phyloP scores from a whole-genome alignment of 2,329 filamentous ascomycete genomes.

The Penicillium sp. region DNA sequence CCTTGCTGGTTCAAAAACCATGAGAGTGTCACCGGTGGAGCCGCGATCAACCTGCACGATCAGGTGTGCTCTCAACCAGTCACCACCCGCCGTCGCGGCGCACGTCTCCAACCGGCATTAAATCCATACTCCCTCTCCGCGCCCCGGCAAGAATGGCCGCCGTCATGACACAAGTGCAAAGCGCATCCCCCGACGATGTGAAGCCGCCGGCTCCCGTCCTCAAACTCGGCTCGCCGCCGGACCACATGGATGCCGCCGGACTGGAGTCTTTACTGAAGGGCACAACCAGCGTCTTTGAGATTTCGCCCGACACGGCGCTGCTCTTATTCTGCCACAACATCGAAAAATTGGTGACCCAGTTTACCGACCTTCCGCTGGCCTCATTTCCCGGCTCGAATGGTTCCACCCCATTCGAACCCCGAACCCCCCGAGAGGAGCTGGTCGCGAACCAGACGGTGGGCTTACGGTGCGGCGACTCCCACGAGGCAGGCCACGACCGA shows the following conservation, averaged over 20 bases:
- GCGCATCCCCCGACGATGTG: constrained; percentile 4
- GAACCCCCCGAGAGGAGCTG: constrained; percentile 19
- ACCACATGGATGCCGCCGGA: constrained; percentile 1
- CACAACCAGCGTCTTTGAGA: constrained; percentile 51
- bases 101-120: constrained; percentile 18
- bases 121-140: constrained; percentile 4
- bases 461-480: constrained; percentile 30
- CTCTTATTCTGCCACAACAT: constrained; percentile 69
- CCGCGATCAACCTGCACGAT: constrained; percentile 24
- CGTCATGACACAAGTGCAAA: constrained; percentile 16
- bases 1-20: constrained; percentile 22
- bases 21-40: constrained; percentile 25
- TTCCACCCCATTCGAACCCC: constrained; percentile 29
- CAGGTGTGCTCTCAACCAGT: constrained; percentile 18
- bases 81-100: constrained; percentile 6
- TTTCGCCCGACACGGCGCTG: constrained; percentile 68
- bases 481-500: constrained; percentile 55
- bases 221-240: constrained; percentile 11
- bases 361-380: constrained; percentile 37
- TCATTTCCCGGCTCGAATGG: constrained; percentile 42
- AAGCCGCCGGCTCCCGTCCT: constrained; percentile 9
- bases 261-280: constrained; percentile 1
- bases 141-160: constrained; percentile 9
- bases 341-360: constrained; percentile 57
- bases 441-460: constrained; percentile 23